Conservation (phyloP, 2,329 filamentous ascomycete genomes). For the Colletotrichum filicis region DNA sequence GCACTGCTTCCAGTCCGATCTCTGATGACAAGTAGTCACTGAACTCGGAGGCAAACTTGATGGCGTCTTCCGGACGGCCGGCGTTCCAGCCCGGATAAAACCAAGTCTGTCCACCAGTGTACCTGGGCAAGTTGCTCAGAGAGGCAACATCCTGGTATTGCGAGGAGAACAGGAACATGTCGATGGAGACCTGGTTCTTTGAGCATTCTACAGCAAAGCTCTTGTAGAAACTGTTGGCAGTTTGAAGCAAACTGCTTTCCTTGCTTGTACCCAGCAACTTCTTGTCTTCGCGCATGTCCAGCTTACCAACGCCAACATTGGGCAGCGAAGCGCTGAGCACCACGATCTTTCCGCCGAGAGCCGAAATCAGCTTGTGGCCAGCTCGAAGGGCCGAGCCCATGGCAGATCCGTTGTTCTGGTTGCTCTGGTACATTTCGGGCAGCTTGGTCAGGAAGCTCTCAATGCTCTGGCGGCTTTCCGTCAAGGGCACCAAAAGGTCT, state of each 20-base stretch:
- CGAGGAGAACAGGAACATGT: constrained; percentile 97
- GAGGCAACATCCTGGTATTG: constrained; percentile 98
- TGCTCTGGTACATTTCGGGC: constrained; percentile 96
- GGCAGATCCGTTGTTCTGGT: constrained; percentile 87
- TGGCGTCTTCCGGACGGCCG: constrained; percentile 90
- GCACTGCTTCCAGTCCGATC: constrained; percentile 94
- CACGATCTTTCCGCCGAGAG: constrained; percentile 93
- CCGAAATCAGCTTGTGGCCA: constrained; percentile 94
- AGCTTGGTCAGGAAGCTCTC: constrained; percentile 91
- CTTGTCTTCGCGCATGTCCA: constrained; percentile 96
- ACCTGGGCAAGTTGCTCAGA: constrained; percentile 92
- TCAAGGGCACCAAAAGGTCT: constrained; percentile 89
- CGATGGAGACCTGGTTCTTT: constrained; percentile 97
- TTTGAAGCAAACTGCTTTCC: constrained; percentile 88
- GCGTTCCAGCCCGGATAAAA: constrained; percentile 99
- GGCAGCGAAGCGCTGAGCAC: constrained; percentile 91
- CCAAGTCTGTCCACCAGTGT: constrained; percentile 97
- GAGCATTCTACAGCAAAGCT: constrained; percentile 98
- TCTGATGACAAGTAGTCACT: constrained; percentile 97
- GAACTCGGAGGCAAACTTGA: constrained; percentile 97
- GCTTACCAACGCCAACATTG: constrained; percentile 88
- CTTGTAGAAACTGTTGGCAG: constrained; percentile 97
- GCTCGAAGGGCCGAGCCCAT: constrained; percentile 95
- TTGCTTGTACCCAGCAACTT: constrained; percentile 94
- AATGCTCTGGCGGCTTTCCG: constrained; percentile 89